Conservation (phyloP, 148 eudicot species). For the Tetragonia tetragonoides region DNA sequence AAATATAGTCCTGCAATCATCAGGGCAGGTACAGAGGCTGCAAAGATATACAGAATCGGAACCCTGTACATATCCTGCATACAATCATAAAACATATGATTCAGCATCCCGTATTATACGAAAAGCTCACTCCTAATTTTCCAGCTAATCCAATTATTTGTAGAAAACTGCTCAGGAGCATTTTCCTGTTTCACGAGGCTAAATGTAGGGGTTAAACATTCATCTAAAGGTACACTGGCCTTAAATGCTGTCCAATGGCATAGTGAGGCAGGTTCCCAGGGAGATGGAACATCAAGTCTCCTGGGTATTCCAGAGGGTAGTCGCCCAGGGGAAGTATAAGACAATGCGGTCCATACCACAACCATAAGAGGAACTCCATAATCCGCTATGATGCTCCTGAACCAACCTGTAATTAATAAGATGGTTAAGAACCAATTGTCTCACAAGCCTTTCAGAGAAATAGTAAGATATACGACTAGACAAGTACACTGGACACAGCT, state of each 20-base stretch:
- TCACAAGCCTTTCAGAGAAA: not conserved
- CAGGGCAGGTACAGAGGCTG: constrained; percentile 76
- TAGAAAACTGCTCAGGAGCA: not conserved
- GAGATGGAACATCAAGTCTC: constrained; percentile 68
- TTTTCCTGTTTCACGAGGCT: not conserved
- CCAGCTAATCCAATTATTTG: not conserved
- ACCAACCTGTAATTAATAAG: constrained; percentile 41
- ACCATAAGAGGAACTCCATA: constrained; percentile 87
- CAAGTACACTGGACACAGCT: not conserved
- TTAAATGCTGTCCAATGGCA: constrained; percentile 73
- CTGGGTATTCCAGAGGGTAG: constrained; percentile 73
- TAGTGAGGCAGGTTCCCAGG: constrained; percentile 74
- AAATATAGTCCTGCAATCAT: constrained; percentile 94
- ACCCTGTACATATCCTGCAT: constrained; percentile 78
- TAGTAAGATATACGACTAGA: not conserved
- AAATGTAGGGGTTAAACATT: not conserved
- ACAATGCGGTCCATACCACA: constrained; percentile 69
- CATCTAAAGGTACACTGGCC: constrained; percentile 31
- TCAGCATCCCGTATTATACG: not conserved
- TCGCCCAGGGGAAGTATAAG: constrained; percentile 50
- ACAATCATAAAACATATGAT: not conserved
- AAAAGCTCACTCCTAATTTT: not conserved
- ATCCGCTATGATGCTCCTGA: constrained; percentile 75
- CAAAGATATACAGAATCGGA: constrained; percentile 56
- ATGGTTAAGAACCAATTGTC: not conserved